These are phyloP conservation scores for Penicillium oxalicum DNA, from an alignment of 2,329 filamentous ascomycete genomes.

Conservation along the genomic window DNA sequence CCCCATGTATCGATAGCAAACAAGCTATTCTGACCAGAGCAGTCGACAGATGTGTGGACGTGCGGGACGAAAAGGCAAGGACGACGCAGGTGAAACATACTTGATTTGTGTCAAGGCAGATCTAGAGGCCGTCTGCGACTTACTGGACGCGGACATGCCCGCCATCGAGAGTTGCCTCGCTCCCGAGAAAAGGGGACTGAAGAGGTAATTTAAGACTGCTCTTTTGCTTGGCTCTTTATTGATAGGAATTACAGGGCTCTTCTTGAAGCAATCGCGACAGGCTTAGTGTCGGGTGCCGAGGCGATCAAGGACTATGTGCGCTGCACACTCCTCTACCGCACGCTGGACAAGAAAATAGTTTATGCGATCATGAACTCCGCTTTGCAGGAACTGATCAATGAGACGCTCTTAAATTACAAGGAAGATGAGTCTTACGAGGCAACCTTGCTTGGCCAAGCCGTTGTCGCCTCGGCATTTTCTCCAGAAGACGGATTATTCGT, in stretches of 20 bases:
- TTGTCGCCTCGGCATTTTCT: constrained; percentile 66
- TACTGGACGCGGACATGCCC: constrained; percentile 68
- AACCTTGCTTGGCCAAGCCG: constrained; percentile 62
- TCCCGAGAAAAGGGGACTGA: constrained; percentile 62
- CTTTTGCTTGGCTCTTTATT: background rate
- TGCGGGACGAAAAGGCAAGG: constrained; percentile 72
- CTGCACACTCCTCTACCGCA: constrained; percentile 61
- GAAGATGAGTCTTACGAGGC: constrained; percentile 50
- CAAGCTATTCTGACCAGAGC: constrained; percentile 18
- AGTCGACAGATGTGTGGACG: constrained; percentile 71
- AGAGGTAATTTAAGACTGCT: constrained; percentile 44
- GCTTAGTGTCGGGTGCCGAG: constrained; percentile 59
- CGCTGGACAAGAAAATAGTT: constrained; percentile 47
- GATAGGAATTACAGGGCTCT: constrained; percentile 51
- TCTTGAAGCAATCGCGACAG: constrained; percentile 63
- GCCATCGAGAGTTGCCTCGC: constrained; percentile 62
- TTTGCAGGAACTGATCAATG: constrained; percentile 51
- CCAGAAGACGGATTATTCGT: constrained; percentile 72
- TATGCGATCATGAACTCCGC: constrained; percentile 53
- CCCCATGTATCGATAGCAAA: background rate
- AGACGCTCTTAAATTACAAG: constrained; percentile 51
- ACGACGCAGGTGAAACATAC: constrained; percentile 70
- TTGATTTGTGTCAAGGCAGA: constrained; percentile 65
- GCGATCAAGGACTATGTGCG: constrained; percentile 63
- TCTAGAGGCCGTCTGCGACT: constrained; percentile 61